phyloP scores from a whole-genome alignment of 2,329 filamentous ascomycete genomes.

The Neoarthrinium moseri region DNA sequence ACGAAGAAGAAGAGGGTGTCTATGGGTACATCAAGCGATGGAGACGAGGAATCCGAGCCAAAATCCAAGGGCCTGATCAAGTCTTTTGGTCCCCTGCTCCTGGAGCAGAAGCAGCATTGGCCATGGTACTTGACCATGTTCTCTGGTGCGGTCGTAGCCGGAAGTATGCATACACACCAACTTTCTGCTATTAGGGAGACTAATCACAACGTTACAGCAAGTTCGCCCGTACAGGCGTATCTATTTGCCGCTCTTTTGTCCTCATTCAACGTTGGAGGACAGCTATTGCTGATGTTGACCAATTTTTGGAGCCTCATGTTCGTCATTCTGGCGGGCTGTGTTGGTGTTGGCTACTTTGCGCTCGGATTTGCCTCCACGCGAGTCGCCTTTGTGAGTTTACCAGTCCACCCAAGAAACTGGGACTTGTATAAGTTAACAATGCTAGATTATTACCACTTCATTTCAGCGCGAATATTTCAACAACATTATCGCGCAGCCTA shows the following conservation, averaged over 20 bases:
- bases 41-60: constrained; percentile 10
- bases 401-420: not conserved
- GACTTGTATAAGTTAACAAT: constrained; percentile 6
- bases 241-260: constrained; percentile 53
- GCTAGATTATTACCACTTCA: constrained; percentile 45
- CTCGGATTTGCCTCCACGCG: constrained; percentile 44
- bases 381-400: constrained; percentile 37
- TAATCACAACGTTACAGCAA: constrained; percentile 29
- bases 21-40: not conserved
- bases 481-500: constrained; percentile 55
- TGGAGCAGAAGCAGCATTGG: constrained; percentile 25
- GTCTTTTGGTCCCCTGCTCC: constrained; percentile 25
- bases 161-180: constrained; percentile 19
- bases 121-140: constrained; percentile 27
- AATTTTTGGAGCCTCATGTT: constrained; percentile 69
- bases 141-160: constrained; percentile 31
- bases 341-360: constrained; percentile 53
- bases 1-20: constrained; percentile 15
- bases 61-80: constrained; percentile 21
- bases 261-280: constrained; percentile 24
- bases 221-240: constrained; percentile 51
- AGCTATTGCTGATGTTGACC: constrained; percentile 23
- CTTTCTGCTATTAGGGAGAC: not conserved
- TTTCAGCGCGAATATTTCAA: constrained; percentile 61
- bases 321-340: constrained; percentile 52